A percentile compares a stretch with the other conserved stretches of the same genome.
These are phyloP conservation scores for Trichoderma arundinaceum DNA, from an alignment of 2,329 filamentous ascomycete species.

Conservation along the genomic window DNA sequence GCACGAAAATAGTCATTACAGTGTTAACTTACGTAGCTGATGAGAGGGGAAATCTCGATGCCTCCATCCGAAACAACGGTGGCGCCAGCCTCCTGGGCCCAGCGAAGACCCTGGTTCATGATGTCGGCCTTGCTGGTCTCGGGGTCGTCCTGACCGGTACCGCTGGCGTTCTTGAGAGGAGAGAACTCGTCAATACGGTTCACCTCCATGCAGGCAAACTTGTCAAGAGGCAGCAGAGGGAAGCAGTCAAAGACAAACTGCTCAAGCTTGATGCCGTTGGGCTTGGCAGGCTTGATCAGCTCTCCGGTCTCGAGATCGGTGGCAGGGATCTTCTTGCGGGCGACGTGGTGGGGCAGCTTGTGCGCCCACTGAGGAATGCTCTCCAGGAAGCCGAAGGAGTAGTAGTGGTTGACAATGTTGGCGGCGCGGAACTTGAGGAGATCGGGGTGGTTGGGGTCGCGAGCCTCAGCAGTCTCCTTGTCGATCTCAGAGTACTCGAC, in stretches of 20 bases:
- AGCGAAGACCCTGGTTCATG: slow-evolving; percentile 85
- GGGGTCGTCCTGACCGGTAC: slow-evolving; percentile 89
- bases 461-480: slow-evolving; percentile 82
- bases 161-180: slow-evolving; percentile 87
- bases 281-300: slow-evolving; percentile 86
- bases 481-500: slow-evolving; percentile 99
- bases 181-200: slow-evolving; percentile 98
- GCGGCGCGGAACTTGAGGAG: slow-evolving; percentile 95
- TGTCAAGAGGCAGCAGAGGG: slow-evolving; percentile 80
- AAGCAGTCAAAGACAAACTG: slow-evolving; percentile 99
- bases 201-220: slow-evolving; percentile 96
- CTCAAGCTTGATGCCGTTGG: slow-evolving; percentile 98
- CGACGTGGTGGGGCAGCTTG: slow-evolving; percentile 91
- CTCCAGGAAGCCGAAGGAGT: slow-evolving; percentile 91
- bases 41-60: slow-evolving; percentile 87
- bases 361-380: slow-evolving; percentile 85
- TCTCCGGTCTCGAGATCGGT: slow-evolving; percentile 78
- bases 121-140: slow-evolving; percentile 93
- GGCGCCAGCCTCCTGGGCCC: slow-evolving; percentile 80
- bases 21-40: slow-evolving; percentile 83
- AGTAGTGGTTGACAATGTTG: slow-evolving; percentile 99
- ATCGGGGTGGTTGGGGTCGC: slow-evolving; percentile 78
- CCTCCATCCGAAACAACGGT: slow-evolving; percentile 72
- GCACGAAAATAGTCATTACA: too few relatives aligned
- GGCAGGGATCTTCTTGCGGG: slow-evolving; percentile 96